Conservation (phyloP, 2,329 filamentous ascomycete genomes). For the Magnaporthiopsis incrustans region DNA sequence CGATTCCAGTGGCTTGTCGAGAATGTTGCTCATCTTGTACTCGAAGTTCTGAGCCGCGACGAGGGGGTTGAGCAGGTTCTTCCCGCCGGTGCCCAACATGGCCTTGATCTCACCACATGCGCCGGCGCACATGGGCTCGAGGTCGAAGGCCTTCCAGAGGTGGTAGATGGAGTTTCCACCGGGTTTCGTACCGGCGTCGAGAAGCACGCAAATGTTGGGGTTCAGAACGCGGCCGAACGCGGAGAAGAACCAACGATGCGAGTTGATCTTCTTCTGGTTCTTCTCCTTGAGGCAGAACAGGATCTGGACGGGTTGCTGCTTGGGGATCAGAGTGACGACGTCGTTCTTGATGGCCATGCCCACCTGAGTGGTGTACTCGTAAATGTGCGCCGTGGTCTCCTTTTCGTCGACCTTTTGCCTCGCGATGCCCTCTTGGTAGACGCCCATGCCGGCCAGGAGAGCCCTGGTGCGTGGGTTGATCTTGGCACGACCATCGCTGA, state of each 20-base stretch:
- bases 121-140: conserved; percentile 95
- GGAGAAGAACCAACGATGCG: conserved; percentile 97
- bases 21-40: conserved; percentile 99
- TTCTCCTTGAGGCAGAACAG: conserved; percentile 98
- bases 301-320: conserved; percentile 88
- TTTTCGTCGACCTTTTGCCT: conserved; percentile 97
- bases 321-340: conserved; percentile 74
- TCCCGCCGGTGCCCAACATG: conserved; percentile 62
- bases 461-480: conserved; percentile 90
- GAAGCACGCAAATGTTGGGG: conserved; percentile 91
- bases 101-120: conserved; percentile 99
- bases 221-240: conserved; percentile 88
- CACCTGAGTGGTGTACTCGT: conserved; percentile 87
- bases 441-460: conserved; percentile 83
- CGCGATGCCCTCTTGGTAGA: conserved; percentile 96
- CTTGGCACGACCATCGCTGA: conserved; percentile 93
- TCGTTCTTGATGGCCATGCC: conserved; percentile 85
- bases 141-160: conserved; percentile 95
- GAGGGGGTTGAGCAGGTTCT: conserved; percentile 84
- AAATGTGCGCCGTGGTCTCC: conserved; percentile 94
- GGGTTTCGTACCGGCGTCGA: conserved; percentile 93
- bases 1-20: conserved; percentile 95
- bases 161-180: conserved; percentile 95
- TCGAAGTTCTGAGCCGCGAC: conserved; percentile 98
- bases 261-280: conserved; percentile 99